Conservation (phyloP, 2,329 filamentous ascomycete genomes). For the Cryphonectria radicalis region DNA sequence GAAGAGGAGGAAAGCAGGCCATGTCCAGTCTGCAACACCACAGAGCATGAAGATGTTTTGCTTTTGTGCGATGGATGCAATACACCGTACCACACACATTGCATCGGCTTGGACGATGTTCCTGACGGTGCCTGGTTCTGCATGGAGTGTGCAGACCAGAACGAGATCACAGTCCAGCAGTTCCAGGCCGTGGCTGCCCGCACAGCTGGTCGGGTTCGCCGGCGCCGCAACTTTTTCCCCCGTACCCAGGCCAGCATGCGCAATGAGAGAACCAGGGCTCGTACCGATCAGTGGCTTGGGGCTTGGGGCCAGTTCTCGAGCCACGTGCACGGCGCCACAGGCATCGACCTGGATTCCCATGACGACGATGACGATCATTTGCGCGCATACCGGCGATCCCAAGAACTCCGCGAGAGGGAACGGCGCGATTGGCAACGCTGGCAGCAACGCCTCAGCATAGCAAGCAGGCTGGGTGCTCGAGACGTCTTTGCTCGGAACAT, state of each 20-base stretch:
- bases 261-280: conserved; percentile 62
- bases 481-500: conserved; percentile 71
- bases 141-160: conserved; percentile 71
- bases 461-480: conserved; percentile 75
- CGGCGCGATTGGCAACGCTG: conserved; percentile 70
- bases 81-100: conserved; percentile 88
- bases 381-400: conserved; percentile 57
- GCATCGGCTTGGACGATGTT: conserved; percentile 78
- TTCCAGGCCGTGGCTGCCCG: conserved; percentile 35
- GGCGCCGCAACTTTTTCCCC: conserved; percentile 45
- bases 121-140: conserved; percentile 88
- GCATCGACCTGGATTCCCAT: conserved; percentile 82
- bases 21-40: conserved; percentile 82
- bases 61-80: conserved; percentile 93
- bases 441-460: conserved; percentile 83
- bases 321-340: conserved; percentile 67
- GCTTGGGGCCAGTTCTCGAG: conserved; percentile 73
- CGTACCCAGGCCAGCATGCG: conserved; percentile 64
- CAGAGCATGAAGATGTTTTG: conserved; percentile 81
- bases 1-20: conserved; percentile 72
- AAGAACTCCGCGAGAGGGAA: conserved; percentile 56
- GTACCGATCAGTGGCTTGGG: conserved; percentile 85
- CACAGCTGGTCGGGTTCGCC: conserved; percentile 31
- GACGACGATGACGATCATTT: conserved; percentile 74
- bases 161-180: conserved; percentile 45